These are phyloP conservation scores for Scolecobasidium constrictum DNA, from an alignment of 2,329 filamentous ascomycete genomes.

Conservation along the genomic window DNA sequence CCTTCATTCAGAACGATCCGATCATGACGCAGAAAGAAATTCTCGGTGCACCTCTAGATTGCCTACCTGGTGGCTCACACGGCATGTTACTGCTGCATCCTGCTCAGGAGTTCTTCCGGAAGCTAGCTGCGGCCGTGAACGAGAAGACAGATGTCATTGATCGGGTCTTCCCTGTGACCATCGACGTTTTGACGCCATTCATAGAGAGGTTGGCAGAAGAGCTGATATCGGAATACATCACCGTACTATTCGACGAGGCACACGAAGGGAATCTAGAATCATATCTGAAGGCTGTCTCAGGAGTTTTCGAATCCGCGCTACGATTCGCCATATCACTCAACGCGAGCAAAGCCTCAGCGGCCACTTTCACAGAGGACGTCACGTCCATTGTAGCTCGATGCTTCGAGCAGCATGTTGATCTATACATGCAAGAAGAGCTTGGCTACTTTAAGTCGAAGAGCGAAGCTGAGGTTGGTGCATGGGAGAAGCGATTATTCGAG, in stretches of 20 bases:
- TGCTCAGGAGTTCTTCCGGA: constrained; percentile 70
- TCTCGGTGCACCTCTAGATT: constrained; percentile 67
- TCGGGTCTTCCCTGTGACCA: constrained; percentile 64
- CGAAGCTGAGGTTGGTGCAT: constrained; percentile 65
- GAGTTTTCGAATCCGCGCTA: constrained; percentile 76
- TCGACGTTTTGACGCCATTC: constrained; percentile 64
- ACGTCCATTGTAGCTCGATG: constrained; percentile 56
- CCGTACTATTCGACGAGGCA: constrained; percentile 74
- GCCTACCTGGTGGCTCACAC: constrained; percentile 55
- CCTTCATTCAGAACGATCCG: constrained; percentile 83
- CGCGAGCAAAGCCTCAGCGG: constrained; percentile 51
- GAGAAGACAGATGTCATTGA: constrained; percentile 74
- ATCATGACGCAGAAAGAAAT: constrained; percentile 58
- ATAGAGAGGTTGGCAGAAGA: constrained; percentile 76
- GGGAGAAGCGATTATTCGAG: constrained; percentile 87
- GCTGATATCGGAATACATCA: constrained; percentile 73
- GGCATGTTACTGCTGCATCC: constrained; percentile 66
- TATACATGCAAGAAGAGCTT: constrained; percentile 86
- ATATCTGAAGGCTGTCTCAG: constrained; percentile 78
- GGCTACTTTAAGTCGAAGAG: constrained; percentile 72
- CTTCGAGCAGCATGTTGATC: constrained; percentile 87
- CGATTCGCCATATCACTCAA: constrained; percentile 64
- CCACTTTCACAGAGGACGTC: constrained; percentile 52
- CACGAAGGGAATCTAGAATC: constrained; percentile 63
- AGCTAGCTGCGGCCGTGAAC: constrained; percentile 62